Conservation (phyloP, 2,329 filamentous ascomycete genomes). For the Fonsecaea pedrosoi region DNA sequence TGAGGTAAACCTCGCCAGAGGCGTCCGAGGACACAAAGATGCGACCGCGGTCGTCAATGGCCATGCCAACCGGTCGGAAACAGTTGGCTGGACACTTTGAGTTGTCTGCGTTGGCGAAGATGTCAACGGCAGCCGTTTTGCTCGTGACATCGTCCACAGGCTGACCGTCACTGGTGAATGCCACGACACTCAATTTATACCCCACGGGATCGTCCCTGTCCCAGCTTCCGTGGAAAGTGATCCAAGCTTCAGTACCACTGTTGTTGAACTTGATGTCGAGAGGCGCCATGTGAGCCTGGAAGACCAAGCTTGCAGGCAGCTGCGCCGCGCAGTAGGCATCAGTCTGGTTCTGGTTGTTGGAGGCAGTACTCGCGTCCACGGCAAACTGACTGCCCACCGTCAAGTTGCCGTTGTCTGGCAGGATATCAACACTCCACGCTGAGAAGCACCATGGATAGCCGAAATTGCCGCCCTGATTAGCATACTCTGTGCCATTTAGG, state of each 20-base stretch:
- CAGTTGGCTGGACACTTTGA: conserved; percentile 43
- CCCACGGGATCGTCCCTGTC: conserved; percentile 57
- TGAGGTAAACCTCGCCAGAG: conserved; percentile 43
- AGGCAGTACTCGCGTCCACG: conserved; percentile 47
- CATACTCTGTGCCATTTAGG: conserved; percentile 57
- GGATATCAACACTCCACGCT: conserved; percentile 64
- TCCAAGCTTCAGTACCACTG: conserved; percentile 65
- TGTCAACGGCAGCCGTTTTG: conserved; percentile 42
- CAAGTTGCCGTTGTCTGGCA: conserved; percentile 56
- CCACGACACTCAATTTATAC: conserved; percentile 58
- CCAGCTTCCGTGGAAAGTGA: conserved; percentile 77
- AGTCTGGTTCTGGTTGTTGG: conserved; percentile 53
- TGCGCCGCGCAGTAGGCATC: conserved; percentile 54
- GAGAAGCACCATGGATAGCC: conserved; percentile 75
- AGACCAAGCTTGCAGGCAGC: conserved; percentile 61
- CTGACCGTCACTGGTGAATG: conserved; percentile 54
- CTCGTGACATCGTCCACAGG: conserved; percentile 51
- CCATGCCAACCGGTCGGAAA: conserved; percentile 46
- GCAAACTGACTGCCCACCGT: conserved; percentile 59
- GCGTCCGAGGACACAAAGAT: conserved; percentile 46
- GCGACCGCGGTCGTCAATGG: conserved; percentile 44
- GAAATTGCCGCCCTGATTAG: conserved; percentile 59
- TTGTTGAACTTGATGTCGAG: conserved; percentile 72
- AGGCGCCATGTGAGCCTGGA: conserved; percentile 72
- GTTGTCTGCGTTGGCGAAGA: conserved; percentile 44